Conservation (phyloP, 805 yeast genomes). For the Sporopachydermia lactativora region DNA sequence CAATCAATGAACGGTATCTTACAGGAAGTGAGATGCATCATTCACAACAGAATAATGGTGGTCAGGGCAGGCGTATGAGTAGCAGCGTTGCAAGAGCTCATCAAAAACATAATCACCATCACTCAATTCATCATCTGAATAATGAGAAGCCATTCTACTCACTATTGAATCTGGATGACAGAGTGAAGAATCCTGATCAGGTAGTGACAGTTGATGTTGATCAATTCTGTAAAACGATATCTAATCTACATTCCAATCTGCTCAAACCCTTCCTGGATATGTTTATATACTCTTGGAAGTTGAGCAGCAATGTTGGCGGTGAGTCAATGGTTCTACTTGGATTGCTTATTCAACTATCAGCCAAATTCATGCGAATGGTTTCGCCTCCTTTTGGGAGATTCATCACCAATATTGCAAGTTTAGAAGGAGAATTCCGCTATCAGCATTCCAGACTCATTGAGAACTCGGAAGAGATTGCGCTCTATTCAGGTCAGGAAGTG, state of each 20-base stretch:
- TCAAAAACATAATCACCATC: neutral
- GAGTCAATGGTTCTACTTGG: conserved; percentile 67
- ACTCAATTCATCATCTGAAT: conserved; percentile 2
- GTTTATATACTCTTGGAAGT: conserved; percentile 64
- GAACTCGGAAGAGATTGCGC: conserved; percentile 77
- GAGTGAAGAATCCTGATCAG: conserved; percentile 67
- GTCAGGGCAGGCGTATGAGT: neutral
- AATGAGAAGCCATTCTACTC: conserved; percentile 32
- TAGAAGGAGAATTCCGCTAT: conserved; percentile 76
- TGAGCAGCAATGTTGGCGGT: conserved; percentile 39
- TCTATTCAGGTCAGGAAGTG: conserved; percentile 65
- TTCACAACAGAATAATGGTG: conserved; percentile 26
- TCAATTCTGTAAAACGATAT: conserved; percentile 54
- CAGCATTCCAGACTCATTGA: conserved; percentile 70
- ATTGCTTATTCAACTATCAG: conserved; percentile 65
- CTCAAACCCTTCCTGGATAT: conserved; percentile 76
- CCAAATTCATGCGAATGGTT: conserved; percentile 53
- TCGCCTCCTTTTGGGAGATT: conserved; percentile 85
- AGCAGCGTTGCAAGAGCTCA: too few relatives aligned
- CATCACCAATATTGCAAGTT: conserved; percentile 57
- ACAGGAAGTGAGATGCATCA: conserved; percentile 48
- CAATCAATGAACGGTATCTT: conserved; percentile 55
- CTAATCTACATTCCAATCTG: conserved; percentile 68
- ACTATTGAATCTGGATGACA: conserved; percentile 42
- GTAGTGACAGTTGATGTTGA: conserved; percentile 70